Evolutionary conservation across 108 stramenopile genomes (phyloP), one percentile per base, ranked within the genome.

Genomic region (Schizochytrium sp.): DNA sequence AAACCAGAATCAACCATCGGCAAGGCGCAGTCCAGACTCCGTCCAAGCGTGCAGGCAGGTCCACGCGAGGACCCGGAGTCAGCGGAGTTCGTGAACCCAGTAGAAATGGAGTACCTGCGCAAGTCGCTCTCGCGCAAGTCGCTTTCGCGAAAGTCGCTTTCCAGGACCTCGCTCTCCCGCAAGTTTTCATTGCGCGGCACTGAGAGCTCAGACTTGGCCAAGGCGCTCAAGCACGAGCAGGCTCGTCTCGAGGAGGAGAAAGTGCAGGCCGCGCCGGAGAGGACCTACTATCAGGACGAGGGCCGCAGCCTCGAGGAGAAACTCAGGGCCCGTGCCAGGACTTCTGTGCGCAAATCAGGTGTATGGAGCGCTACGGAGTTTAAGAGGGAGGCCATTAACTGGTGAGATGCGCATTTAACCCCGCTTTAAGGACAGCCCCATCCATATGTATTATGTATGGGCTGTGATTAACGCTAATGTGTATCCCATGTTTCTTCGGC

Each of bases 91-190:
- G 28, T 28, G 28, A 28, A 28, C 28, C 28, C 28, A 28, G 28
- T 28, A 28, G 28, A 28, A 28, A 83, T 83, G 76, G 53, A 83
- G 50, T 40, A n/a, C 1, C 53, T 83, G 28, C 76, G 76, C 0
- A 83, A 83, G 76, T 83, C 76, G 76, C 76, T 83, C 15, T 55
- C 50, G 50, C 47, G 76, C 50, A 83, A 55, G 76, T 55, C 53
- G 76, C 53, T 55, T 38, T 83, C 76, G 76, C 47, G 53, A n/a
- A 83, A 17, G 76, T 49, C 50, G 76, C 47, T 55, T 5, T 49
- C 50, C 50, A 83, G 76, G 3, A 60, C n/a, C 59, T 19, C 19
- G 19, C 19, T 19, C 17, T n/a, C 17, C 19, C 59, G 17, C 17
- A 55, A 83, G 53, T 38, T 55, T n/a, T 49, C 47, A 8, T 10